These are phyloP conservation scores for Pueraria montana DNA, from an alignment of 306 rosid genomes.

Conservation along the genomic window DNA sequence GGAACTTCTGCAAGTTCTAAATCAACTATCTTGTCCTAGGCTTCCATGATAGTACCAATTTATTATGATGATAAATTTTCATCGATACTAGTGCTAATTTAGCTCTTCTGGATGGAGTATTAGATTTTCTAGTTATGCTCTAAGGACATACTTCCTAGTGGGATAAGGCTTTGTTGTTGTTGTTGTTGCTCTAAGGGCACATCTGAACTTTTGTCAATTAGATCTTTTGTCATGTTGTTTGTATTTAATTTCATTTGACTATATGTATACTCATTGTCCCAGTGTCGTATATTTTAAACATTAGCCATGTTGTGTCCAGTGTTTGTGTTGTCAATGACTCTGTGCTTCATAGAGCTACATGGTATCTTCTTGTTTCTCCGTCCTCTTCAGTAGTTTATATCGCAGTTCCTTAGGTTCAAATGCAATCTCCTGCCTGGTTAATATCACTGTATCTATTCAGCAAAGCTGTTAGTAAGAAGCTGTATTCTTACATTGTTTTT, in stretches of 20 bases:
- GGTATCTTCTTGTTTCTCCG: background rate
- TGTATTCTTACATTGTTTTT: background rate
- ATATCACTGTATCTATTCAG: slow-evolving; percentile 3
- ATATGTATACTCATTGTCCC: background rate
- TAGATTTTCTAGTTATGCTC: slow-evolving; percentile 24
- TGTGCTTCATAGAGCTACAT: background rate
- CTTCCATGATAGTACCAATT: slow-evolving; percentile 17
- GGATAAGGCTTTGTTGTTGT: background rate
- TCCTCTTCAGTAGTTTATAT: slow-evolving; percentile 26
- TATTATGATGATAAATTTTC: background rate
- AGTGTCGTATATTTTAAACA: background rate
- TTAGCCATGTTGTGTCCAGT: background rate
- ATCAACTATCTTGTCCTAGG: background rate
- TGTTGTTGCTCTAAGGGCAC: too few species aligned
- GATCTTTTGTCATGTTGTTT: background rate
- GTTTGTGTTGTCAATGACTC: background rate
- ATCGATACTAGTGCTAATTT: background rate
- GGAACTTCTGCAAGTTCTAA: slow-evolving; percentile 1
- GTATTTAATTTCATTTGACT: background rate
- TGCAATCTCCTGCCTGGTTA: slow-evolving; percentile 11
- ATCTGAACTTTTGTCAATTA: too few species aligned
- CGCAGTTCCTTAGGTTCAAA: slow-evolving; percentile 9
- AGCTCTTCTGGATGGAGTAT: background rate
- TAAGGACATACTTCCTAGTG: background rate
- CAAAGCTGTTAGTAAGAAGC: background rate